A percentile compares a stretch with the other conserved stretches of the same genome.
Evolutionary conservation across 495 filamentous ascomycete genomes (phyloP).

Genomic region (Tuber melanosporum): DNA sequence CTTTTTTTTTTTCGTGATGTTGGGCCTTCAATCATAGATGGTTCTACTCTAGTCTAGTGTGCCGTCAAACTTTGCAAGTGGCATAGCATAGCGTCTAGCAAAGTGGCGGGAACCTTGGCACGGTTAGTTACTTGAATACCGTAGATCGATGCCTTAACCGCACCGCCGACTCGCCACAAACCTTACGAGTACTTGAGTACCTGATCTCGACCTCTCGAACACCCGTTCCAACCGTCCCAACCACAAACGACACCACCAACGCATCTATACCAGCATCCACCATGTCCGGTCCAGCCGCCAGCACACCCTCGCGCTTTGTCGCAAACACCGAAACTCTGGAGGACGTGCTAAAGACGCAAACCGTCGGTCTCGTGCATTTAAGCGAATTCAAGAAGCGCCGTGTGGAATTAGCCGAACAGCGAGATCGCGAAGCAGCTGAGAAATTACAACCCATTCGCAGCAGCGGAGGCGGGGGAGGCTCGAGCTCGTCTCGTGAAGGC

Average conservation of each 20-base stretch:
- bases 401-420: conserved; percentile 86
- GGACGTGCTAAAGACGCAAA: conserved; percentile 85
- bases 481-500: conserved; percentile 39
- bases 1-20: no score
- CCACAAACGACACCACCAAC: background rate
- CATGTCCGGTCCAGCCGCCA: conserved; percentile 17
- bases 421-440: conserved; percentile 71
- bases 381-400: conserved; percentile 95
- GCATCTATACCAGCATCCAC: conserved; percentile 2
- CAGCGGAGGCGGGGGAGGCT: background rate
- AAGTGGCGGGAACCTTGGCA: no score
- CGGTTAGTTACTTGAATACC: no score
- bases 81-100: no score
- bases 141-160: no score
- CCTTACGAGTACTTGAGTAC: background rate
- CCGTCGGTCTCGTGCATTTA: conserved; percentile 84
- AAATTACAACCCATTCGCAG: conserved; percentile 49
- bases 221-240: background rate
- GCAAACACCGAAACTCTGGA: conserved; percentile 73
- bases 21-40: no score
- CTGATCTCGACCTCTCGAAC: background rate
- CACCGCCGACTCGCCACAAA: background rate
- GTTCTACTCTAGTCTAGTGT: no score
- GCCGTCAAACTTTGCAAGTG: no score
- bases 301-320: conserved; percentile 63